Conservation (phyloP, 768 basidiomycete genomes). For the Sutorius australiensis region DNA sequence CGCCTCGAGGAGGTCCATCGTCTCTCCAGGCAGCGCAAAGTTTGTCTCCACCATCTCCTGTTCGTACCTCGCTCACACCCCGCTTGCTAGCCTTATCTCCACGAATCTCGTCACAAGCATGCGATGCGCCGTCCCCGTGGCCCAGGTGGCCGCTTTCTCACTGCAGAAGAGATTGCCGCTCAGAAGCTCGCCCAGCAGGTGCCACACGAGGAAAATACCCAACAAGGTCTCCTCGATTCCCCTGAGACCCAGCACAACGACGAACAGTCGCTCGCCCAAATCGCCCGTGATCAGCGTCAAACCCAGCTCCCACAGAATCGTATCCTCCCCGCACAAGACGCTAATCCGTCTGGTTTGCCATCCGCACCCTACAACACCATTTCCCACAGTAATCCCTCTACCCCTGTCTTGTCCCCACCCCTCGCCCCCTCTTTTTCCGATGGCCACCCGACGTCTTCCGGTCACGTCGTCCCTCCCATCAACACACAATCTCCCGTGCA, state of each 20-base stretch:
- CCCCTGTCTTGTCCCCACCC: constrained; percentile 18
- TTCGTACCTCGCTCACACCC: constrained; percentile 4
- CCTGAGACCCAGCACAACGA: constrained; percentile 11
- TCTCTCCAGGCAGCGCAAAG: constrained; percentile 91
- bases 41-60: constrained; percentile 24
- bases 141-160: constrained; percentile 96
- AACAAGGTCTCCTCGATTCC: constrained; percentile 18
- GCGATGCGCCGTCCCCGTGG: constrained; percentile 97
- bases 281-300: constrained; percentile 9
- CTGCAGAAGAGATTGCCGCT: constrained; percentile 90
- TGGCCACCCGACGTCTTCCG: constrained; percentile 7
- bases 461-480: constrained; percentile 17
- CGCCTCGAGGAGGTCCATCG: constrained; percentile 92
- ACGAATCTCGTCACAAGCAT: constrained; percentile 97
- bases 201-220: constrained; percentile 21
- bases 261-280: constrained; percentile 1
- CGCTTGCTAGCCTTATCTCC: constrained; percentile 80
- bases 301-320: constrained; percentile 17
- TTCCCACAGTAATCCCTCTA: constrained; percentile 24
- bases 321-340: constrained; percentile 17
- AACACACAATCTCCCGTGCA: constrained; percentile 22
- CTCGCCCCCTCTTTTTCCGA: constrained; percentile 21
- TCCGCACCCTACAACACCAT: constrained; percentile 14
- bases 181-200: constrained; percentile 49
- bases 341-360: constrained; percentile 9